These are phyloP conservation scores for Suillus lakei DNA, from an alignment of 768 basidiomycete genomes.

Conservation along the genomic window DNA sequence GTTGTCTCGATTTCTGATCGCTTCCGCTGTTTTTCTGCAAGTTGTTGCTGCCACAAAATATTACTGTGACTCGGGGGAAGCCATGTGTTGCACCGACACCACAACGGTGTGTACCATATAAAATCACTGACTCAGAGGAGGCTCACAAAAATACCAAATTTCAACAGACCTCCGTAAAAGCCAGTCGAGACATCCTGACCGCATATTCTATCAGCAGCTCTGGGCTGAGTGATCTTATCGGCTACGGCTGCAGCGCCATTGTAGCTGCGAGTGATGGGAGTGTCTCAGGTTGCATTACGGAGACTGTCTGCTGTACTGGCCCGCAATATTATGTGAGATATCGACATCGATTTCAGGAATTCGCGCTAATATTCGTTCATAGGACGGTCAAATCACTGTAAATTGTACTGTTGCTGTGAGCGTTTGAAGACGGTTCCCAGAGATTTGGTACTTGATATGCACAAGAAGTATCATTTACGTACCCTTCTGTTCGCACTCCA, in stretches of 20 bases:
- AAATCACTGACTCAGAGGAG: not conserved
- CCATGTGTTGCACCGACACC: not conserved
- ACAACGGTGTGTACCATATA: not conserved
- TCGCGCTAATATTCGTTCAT: not conserved
- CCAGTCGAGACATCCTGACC: not conserved
- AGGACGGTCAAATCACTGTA: not conserved
- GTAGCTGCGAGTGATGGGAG: not conserved
- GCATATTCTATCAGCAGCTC: not conserved
- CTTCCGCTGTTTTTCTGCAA: not conserved
- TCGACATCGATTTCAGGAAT: conserved; percentile 10
- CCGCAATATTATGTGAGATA: conserved; percentile 16
- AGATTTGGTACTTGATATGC: not conserved
- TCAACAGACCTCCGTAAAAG: not conserved
- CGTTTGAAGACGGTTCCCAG: not conserved
- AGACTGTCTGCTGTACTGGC: not conserved
- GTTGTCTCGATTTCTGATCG: not conserved
- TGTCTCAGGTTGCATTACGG: not conserved
- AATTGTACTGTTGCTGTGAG: not conserved
- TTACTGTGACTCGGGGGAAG: not conserved
- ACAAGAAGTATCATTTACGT: not conserved
- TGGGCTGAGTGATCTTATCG: not conserved
- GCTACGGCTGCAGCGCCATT: not conserved
- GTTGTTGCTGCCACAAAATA: not conserved
- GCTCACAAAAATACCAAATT: not conserved
- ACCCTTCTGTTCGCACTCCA: not conserved